Base-by-base conservation (phyloP, 2,329 filamentous ascomycete species). In the Ophiostoma pallidulum region DNA sequence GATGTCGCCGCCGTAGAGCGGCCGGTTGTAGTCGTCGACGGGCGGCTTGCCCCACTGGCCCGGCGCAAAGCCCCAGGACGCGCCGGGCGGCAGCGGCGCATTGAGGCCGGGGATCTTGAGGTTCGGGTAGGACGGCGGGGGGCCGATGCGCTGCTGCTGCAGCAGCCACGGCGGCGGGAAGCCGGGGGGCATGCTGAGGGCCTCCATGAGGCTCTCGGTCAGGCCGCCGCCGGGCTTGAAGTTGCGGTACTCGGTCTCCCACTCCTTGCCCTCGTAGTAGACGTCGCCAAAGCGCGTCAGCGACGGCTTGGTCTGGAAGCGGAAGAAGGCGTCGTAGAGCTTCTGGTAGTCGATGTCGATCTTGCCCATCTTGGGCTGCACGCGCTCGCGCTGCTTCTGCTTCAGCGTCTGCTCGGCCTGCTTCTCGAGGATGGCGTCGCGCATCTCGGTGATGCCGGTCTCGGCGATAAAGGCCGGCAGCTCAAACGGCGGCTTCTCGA, bases 191-290 rank as follows among this genome's bases (percentile, higher is more conserved):
- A 98, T 97, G 58, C 88, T 92, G 1, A 98, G 76, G 5, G 92
- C 91, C 61, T 97, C 91, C 60, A 87, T 91, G 41, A 97, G 66
- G 58, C n/a, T n/a, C n/a, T n/a, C n/a, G n/a, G n/a, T n/a, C n/a
- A n/a, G n/a, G n/a, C n/a, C n/a, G n/a, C 97, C 90, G 26, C 92
- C 92, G 1, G 92, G 87, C 54, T 89, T 82, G 51, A 96, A 78
- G 66, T 96, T 86, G 57, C 86, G 83, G 54, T 94, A 77, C 62
- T 97, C 94, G 1, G 92, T 95, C 66, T 98, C 92, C 61, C 87
- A 92, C 63, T 98, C 92, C 65, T 98, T 98, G 62, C 92, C 92
- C 66, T 98, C 92, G 64, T 97, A 97, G 66, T 98, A 98, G n/a
- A 98, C 90, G 65, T 98, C 92, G 35, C 92, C 92, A 58, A 95